These are phyloP conservation scores for Fusarium succisae DNA, from an alignment of 2,329 filamentous ascomycete species.

Conservation along the genomic window DNA sequence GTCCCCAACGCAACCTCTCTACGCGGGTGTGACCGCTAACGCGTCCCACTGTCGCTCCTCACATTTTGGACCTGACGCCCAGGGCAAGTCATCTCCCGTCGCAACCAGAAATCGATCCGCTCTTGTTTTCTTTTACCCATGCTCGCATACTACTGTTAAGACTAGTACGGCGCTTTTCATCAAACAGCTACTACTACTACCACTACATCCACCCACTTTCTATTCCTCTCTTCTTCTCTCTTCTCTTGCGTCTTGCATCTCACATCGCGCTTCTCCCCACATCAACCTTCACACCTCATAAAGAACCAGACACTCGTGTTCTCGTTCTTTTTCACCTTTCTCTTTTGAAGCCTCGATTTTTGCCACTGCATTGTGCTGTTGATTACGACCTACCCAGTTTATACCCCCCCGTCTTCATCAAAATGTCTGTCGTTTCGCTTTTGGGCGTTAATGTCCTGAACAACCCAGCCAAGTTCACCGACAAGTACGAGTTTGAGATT, in stretches of 20 bases:
- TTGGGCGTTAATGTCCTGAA: conserved; percentile 96
- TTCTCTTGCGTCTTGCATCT: conserved; percentile 5
- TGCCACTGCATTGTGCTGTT: background rate
- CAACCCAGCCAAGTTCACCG: conserved; percentile 94
- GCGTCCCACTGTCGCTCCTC: conserved; percentile 38
- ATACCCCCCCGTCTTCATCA: conserved; percentile 29
- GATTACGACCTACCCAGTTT: background rate
- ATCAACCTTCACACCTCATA: conserved; percentile 4
- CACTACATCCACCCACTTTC: conserved; percentile 12
- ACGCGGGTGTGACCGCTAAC: conserved; percentile 43
- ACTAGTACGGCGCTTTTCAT: conserved; percentile 25
- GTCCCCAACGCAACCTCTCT: conserved; percentile 41
- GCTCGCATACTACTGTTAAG: conserved; percentile 7
- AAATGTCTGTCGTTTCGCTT: conserved; percentile 95
- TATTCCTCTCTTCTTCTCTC: background rate
- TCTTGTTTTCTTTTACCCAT: conserved; percentile 37
- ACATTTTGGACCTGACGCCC: conserved; percentile 23
- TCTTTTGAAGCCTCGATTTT: background rate
- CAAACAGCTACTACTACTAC: conserved; percentile 4
- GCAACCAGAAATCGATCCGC: conserved; percentile 39
- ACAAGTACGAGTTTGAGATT: conserved; percentile 96
- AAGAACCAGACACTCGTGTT: conserved; percentile 3
- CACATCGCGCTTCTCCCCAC: conserved; percentile 9
- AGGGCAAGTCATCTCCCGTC: conserved; percentile 35
- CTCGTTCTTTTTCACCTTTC: background rate